phyloP scores from a whole-genome alignment of 2,329 filamentous ascomycete genomes.

The Ophiognomonia clavigignenti-juglandacearum region DNA sequence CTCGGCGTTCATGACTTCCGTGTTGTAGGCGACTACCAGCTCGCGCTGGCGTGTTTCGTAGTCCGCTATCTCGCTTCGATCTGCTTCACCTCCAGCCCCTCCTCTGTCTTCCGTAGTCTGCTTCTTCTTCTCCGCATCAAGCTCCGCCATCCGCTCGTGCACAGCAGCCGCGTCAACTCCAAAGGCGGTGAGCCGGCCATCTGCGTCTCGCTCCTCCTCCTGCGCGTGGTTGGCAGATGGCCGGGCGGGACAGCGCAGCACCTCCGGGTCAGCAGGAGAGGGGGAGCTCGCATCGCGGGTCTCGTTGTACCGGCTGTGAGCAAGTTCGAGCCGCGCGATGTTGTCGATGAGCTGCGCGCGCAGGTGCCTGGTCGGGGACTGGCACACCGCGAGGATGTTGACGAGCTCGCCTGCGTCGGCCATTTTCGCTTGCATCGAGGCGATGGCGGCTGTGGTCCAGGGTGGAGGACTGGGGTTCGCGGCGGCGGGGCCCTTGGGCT shows the following conservation, averaged over 20 bases:
- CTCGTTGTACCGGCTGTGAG: slow-evolving; percentile 20
- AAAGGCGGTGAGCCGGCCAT: too few species aligned
- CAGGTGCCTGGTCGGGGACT: slow-evolving; percentile 53
- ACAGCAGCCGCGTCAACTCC: too few species aligned
- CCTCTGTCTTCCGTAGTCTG: background rate
- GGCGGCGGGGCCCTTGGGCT: slow-evolving; percentile 34
- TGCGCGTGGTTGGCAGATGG: too few species aligned
- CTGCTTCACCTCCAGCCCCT: slow-evolving; percentile 16
- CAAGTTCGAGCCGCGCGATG: too few species aligned
- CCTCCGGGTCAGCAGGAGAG: background rate
- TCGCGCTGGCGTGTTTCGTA: slow-evolving; percentile 36
- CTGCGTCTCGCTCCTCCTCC: background rate
- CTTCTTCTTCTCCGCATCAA: too few species aligned
- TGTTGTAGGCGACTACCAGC: slow-evolving; percentile 40
- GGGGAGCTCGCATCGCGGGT: slow-evolving; percentile 32
- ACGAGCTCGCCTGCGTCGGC: slow-evolving; percentile 66
- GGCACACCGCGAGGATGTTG: slow-evolving; percentile 70
- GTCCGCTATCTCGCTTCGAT: slow-evolving; percentile 27
- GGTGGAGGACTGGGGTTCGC: too few species aligned
- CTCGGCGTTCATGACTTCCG: slow-evolving; percentile 40
- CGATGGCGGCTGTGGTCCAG: slow-evolving; percentile 67
- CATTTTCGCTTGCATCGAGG: slow-evolving; percentile 62
- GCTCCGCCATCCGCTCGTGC: too few species aligned
- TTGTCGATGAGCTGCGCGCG: slow-evolving; percentile 40
- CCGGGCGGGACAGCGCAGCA: too few species aligned